These are phyloP conservation scores for Tolypocladium ovalisporum DNA, from an alignment of 2,329 filamentous ascomycete species.

Conservation along the genomic window DNA sequence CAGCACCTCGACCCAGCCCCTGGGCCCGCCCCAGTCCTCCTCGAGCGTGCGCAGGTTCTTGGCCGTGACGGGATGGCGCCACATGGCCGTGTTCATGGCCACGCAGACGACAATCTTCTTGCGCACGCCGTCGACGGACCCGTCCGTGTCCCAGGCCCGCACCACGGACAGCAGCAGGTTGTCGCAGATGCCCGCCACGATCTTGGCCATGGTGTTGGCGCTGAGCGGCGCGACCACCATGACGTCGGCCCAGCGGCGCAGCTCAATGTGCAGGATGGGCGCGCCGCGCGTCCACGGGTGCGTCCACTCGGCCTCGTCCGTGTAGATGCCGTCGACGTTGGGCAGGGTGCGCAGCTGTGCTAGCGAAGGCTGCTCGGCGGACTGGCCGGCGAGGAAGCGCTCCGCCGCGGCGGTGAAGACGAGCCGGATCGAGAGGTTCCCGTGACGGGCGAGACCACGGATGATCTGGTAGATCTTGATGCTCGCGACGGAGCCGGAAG, in stretches of 20 bases:
- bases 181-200: constrained; percentile 67
- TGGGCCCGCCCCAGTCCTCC: constrained; percentile 58
- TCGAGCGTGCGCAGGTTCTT: constrained; percentile 60
- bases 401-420: constrained; percentile 65
- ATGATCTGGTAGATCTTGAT: constrained; percentile 71
- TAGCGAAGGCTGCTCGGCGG: constrained; percentile 63
- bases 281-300: constrained; percentile 66
- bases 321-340: constrained; percentile 72
- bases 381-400: constrained; percentile 68
- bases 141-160: constrained; percentile 78
- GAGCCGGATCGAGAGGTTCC: constrained; percentile 68
- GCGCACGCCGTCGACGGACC: constrained; percentile 37
- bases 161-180: constrained; percentile 64
- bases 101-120: constrained; percentile 67
- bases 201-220: constrained; percentile 79
- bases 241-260: constrained; percentile 68
- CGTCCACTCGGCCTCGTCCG: constrained; percentile 78
- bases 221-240: constrained; percentile 71
- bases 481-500: constrained; percentile 59
- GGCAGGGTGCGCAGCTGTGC: constrained; percentile 45
- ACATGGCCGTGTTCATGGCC: constrained; percentile 89
- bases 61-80: constrained; percentile 69
- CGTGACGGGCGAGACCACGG: constrained; percentile 37
- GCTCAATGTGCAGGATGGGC: constrained; percentile 83
- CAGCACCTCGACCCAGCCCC: constrained; percentile 53